phyloP scores from a whole-genome alignment of 805 yeast genomes.

The Saccharomyces kudriavzevii region DNA sequence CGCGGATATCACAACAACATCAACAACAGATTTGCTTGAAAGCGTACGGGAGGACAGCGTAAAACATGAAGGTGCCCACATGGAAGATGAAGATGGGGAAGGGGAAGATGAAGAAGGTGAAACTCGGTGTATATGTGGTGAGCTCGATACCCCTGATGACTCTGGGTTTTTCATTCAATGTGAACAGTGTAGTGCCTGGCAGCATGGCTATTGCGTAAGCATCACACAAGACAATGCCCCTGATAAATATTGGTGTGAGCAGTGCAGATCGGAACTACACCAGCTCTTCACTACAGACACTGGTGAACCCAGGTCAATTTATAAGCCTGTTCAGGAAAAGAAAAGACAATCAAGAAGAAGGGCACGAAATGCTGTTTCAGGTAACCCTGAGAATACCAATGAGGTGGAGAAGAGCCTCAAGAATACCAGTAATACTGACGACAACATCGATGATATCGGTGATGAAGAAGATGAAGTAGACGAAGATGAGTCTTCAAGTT shows the following conservation, averaged over 20 bases:
- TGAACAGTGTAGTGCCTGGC: slow-evolving; percentile 93
- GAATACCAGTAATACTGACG: neutral
- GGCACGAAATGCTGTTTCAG: slow-evolving; percentile 9
- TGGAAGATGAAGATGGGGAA: slow-evolving; percentile 22
- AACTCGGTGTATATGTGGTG: slow-evolving; percentile 40
- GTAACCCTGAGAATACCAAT: neutral
- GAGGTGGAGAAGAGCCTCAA: slow-evolving; percentile 1
- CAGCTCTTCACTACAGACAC: slow-evolving; percentile 20
- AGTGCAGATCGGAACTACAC: slow-evolving; percentile 81
- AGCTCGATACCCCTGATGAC: slow-evolving; percentile 38
- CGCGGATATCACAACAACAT: neutral
- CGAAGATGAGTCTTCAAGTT: slow-evolving; percentile 4
- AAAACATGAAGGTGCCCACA: neutral
- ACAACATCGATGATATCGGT: neutral
- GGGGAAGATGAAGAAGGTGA: slow-evolving; percentile 38
- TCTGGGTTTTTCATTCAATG: slow-evolving; percentile 72
- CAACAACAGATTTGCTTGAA: neutral
- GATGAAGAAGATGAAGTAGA: neutral
- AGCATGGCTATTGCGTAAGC: slow-evolving; percentile 94
- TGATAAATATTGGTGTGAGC: slow-evolving; percentile 92
- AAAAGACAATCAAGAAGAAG: slow-evolving; percentile 25
- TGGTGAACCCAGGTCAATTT: slow-evolving; percentile 22
- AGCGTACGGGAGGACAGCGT: neutral
- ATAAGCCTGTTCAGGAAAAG: slow-evolving; percentile 36
- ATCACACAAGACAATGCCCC: slow-evolving; percentile 71